Conservation (phyloP, 345 rosid genomes). For the Corchorus olitorius region DNA sequence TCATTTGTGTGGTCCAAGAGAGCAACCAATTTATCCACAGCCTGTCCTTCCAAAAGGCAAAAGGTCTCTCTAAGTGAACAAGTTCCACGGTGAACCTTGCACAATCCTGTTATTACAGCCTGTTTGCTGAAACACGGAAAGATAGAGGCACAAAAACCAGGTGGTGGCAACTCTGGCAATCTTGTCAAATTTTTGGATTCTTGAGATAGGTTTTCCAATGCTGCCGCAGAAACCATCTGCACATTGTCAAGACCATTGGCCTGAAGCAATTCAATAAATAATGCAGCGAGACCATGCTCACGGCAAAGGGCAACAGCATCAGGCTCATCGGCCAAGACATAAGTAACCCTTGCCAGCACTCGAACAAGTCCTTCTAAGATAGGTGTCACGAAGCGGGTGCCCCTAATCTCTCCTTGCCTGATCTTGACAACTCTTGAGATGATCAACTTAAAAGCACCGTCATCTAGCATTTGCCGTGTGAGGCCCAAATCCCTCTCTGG, state of each 20-base stretch:
- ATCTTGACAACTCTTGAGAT: conserved; percentile 54
- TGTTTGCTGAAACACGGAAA: conserved; percentile 75
- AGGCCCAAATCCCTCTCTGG: conserved; percentile 91
- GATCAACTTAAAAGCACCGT: conserved; percentile 68
- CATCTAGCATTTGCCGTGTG: conserved; percentile 82
- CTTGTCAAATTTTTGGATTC: conserved; percentile 76
- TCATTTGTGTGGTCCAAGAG: conserved; percentile 88
- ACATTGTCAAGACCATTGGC: conserved; percentile 70
- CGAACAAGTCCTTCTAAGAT: conserved; percentile 79
- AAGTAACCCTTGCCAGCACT: conserved; percentile 79
- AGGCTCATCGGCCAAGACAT: conserved; percentile 66
- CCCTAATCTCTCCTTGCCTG: conserved; percentile 71
- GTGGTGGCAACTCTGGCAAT: conserved; percentile 73
- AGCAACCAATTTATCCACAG: conserved; percentile 79
- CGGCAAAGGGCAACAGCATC: conserved; percentile 66
- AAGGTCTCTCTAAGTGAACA: conserved; percentile 80
- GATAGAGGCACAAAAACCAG: conserved; percentile 54
- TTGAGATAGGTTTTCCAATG: conserved; percentile 84
- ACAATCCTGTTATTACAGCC: conserved; percentile 66
- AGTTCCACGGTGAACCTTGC: conserved; percentile 76
- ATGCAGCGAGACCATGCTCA: conserved; percentile 59
- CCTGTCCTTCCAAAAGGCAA: conserved; percentile 89
- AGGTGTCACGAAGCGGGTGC: conserved; percentile 73
- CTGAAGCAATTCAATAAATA: conserved; percentile 77
- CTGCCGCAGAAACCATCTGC: conserved; percentile 81